Evolutionary conservation across 2,329 filamentous ascomycete species (phyloP), one percentile per base, ranked within the genome.

Genomic region (Ceratocystis variospora): DNA sequence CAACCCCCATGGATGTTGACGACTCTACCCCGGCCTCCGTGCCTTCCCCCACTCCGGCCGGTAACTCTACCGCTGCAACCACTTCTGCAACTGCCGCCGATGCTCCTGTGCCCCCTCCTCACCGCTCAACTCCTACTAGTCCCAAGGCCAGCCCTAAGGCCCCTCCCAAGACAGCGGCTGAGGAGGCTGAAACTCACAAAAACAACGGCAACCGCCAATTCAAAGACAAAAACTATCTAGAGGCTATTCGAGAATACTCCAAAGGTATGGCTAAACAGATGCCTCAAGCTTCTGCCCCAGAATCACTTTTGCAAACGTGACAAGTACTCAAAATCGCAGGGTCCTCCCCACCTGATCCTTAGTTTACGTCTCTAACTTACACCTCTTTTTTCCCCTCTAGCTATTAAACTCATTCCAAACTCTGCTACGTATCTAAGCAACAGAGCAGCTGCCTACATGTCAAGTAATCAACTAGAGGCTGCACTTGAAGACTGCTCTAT

Each of bases 171-270:
- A 80, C 77, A 45, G 75, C 79, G 28, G 76, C 77, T 53, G 88
- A 93, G 65, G 90, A 96, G 73, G 90, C 93, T 31, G 94, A 99
- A 77, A 81, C 85, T 12, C 96, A 87, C 83, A 99, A 99, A 80
- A 84, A 89, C 71, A 85, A 89, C 1, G 94, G 94, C 68, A 99
- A 99, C 79, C 94, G 94, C 73, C 93, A 90, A 73, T 99, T 96
- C 83, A 97, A 96, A 79, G 89, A 92, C 70, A 90, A 88, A 74
- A 89, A 96, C 73, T 99, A 93, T 75, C 78, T 81, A 68, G 87
- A 88, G 73, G 93, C 94, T 28, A 92, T 97, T 74, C 83, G 89
- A 71, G 90, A 96, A 76, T 99, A 97, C 76, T 90, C 89, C 71
- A 96, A 96, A 84, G 93, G 93, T 96, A 80, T 53, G 33, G 45